phyloP scores from a whole-genome alignment of 805 yeast genomes.

The Schwanniomyces vanrijiae region DNA sequence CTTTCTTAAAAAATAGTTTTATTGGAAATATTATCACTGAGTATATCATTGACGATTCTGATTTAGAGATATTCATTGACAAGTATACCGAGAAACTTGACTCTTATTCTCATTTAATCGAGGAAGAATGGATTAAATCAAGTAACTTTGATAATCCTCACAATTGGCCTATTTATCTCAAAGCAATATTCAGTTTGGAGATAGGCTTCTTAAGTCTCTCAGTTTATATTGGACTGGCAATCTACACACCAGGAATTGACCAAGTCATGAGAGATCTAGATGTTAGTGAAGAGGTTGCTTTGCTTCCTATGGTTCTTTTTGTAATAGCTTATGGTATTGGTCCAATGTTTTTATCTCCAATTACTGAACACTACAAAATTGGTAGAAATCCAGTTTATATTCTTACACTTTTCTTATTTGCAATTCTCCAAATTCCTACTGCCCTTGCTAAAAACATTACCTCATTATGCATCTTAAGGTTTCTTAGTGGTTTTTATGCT shows the following conservation, averaged over 20 bases:
- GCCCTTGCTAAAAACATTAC: slow-evolving; percentile 49
- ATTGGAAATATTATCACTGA: no score
- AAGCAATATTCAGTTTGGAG: slow-evolving; percentile 30
- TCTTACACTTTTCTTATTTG: slow-evolving; percentile 42
- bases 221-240: slow-evolving; percentile 52
- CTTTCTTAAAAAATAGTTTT: no score
- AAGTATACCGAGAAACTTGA: no score
- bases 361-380: slow-evolving; percentile 48
- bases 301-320: slow-evolving; percentile 48
- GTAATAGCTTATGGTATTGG: slow-evolving; percentile 62
- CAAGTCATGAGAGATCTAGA: slow-evolving; percentile 43
- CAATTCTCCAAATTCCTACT: slow-evolving; percentile 50
- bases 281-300: slow-evolving; percentile 41
- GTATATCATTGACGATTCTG: no score
- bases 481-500: slow-evolving; percentile 50
- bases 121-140: no score
- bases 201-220: slow-evolving; percentile 45
- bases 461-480: slow-evolving; percentile 46
- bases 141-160: no score
- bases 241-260: slow-evolving; percentile 50
- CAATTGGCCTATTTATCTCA: no score
- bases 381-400: slow-evolving; percentile 51
- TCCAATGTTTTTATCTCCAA: slow-evolving; percentile 53
- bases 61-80: no score
- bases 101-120: no score